Evolutionary conservation across 345 rosid genomes (phyloP), one percentile per base, ranked within the genome.

Genomic region (Aurinia saxatilis): DNA sequence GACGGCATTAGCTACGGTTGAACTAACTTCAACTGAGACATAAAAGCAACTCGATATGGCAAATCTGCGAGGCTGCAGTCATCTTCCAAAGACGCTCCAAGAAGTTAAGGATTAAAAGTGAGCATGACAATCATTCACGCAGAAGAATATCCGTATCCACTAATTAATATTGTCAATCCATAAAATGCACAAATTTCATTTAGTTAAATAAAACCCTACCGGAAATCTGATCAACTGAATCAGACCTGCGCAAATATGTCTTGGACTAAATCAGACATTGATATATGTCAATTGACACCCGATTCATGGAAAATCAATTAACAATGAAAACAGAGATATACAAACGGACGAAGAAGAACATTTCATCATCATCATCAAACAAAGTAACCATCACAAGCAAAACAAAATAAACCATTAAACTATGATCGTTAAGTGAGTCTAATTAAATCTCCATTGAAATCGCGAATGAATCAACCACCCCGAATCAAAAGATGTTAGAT

Each of bases 71-170:
- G 48, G 99, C 96, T 71, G 92, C 90, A 66, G 96, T 93, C 82
- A 77, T 82, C 79, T 93, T 93, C 99, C 99, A 93, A 57, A 90
- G 79, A 18, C 97, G 97, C 77, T 93, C 99, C 99, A 90, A 70
- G 7, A 67, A 57, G n/a, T 12, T 21, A 10, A 42, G 31, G 50
- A 40, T 56, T 8, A 39, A 41, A 50, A 16, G 59, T 60, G 16
- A 30, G 52, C n/a, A n/a, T 27, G 23, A 39, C 46, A 55, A n/a
- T 8, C 29, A 44, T 59, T 59, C 8, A 21, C 29, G 17, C 61
- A 47, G 19, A 37, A 14, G 23, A 57, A 33, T 21, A 12, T 34
- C 13, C 60, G 33, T n/a, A 59, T 8, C 8, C 31, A 50, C 37
- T 34, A 16, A 40, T 15, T 33, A 51, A 44, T 51, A 60, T 14